Conservation (phyloP, 176 grass and related monocot genomes). For the Rhipidocladum racemiflorum region DNA sequence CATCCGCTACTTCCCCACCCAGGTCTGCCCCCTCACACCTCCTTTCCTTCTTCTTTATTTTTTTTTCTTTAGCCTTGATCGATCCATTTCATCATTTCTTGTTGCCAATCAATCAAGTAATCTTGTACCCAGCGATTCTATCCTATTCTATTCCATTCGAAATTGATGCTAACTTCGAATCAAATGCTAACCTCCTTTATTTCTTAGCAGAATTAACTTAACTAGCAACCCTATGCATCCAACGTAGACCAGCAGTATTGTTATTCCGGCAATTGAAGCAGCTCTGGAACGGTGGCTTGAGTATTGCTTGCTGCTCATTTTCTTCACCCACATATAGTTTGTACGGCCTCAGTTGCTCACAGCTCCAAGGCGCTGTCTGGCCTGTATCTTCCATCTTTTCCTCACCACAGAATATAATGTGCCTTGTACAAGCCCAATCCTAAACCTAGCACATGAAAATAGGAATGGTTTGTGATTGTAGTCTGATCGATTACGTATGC, state of each 20-base stretch:
- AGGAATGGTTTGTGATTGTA: not conserved
- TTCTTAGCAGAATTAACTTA: not conserved
- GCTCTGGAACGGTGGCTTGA: not conserved
- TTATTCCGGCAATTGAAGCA: not conserved
- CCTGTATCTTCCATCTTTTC: not conserved
- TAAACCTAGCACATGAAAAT: not conserved
- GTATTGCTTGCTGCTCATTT: not conserved
- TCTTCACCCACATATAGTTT: not conserved
- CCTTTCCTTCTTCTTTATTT: fast-evolving
- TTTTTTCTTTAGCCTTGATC: not conserved
- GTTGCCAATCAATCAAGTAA: not conserved
- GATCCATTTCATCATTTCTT: not conserved
- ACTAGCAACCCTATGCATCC: not conserved
- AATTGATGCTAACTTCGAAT: not conserved
- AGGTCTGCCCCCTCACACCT: conserved; percentile 27
- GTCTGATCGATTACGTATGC: not conserved
- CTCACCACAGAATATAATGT: too few relatives aligned
- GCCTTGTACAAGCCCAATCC: not conserved
- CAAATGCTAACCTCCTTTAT: not conserved
- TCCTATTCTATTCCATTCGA: not conserved
- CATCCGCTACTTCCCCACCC: conserved; percentile 91
- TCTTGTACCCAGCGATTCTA: not conserved
- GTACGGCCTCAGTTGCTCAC: not conserved
- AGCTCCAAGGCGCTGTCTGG: not conserved
- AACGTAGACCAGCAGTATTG: not conserved